These are phyloP conservation scores for Citrus hindsii DNA, from an alignment of 345 rosid species.

Conservation along the genomic window DNA sequence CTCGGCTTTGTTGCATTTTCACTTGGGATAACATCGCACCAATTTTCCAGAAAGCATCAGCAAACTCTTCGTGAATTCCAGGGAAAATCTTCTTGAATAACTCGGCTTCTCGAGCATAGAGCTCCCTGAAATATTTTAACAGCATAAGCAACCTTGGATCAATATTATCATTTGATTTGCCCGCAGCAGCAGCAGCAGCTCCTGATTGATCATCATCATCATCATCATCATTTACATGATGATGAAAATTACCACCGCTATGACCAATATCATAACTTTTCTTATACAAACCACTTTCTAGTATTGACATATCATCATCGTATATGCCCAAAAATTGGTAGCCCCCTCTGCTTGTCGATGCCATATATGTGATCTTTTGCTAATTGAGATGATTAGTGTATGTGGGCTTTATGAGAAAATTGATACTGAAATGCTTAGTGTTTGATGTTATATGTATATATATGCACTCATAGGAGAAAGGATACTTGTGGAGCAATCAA, in stretches of 20 bases:
- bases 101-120: conserved; percentile 29
- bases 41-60: conserved; percentile 16
- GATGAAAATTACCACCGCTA: too few species aligned
- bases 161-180: background rate
- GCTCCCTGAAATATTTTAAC: conserved; percentile 31
- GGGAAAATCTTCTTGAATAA: conserved; percentile 36
- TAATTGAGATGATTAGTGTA: background rate
- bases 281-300: conserved; percentile 7
- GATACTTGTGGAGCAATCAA: background rate
- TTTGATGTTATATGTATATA: background rate
- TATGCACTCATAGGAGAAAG: background rate
- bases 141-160: conserved; percentile 31
- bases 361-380: background rate
- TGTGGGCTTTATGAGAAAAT: background rate
- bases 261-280: background rate
- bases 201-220: background rate
- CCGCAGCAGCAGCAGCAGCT: background rate
- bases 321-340: background rate
- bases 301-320: background rate
- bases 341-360: background rate
- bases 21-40: background rate
- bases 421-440: background rate
- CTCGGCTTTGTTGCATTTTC: background rate
- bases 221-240: background rate
- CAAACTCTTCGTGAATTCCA: conserved; percentile 17